Conservation (phyloP, 768 basidiomycete genomes). For the Russula brevipes region DNA sequence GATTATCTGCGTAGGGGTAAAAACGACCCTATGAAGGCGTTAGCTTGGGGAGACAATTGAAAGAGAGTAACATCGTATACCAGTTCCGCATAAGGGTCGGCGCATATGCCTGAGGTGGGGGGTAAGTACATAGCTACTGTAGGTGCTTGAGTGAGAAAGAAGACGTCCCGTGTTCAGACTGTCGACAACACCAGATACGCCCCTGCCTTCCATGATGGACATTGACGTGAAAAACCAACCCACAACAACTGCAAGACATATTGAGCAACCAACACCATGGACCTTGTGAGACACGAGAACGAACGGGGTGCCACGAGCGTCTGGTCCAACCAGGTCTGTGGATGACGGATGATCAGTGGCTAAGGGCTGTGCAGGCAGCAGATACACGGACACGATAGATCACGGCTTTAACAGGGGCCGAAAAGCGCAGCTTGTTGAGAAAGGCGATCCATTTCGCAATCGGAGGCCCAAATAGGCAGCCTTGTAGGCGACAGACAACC, state of each 20-base stretch:
- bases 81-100: constrained; percentile 76
- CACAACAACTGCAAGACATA: constrained; percentile 35
- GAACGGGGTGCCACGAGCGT: constrained; percentile 65
- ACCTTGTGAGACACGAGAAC: constrained; percentile 16
- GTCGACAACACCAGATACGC: constrained; percentile 44
- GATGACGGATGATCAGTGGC: background rate
- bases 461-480: constrained; percentile 71
- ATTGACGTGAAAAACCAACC: constrained; percentile 67
- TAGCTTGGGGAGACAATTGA: background rate
- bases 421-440: constrained; percentile 65
- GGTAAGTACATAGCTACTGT: background rate
- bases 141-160: background rate
- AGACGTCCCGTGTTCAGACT: constrained; percentile 38
- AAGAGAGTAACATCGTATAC: constrained; percentile 34
- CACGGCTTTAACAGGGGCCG: constrained; percentile 52
- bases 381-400: constrained; percentile 51
- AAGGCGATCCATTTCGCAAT: constrained; percentile 79
- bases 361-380: background rate
- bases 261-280: background rate
- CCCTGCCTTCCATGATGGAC: constrained; percentile 76
- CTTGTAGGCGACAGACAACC: constrained; percentile 28
- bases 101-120: constrained; percentile 49
- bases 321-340: constrained; percentile 79
- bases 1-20: constrained; percentile 69
- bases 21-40: constrained; percentile 51